Evolutionary conservation across 2,329 filamentous ascomycete species (phyloP).

Genomic region (Botrytis elliptica): DNA sequence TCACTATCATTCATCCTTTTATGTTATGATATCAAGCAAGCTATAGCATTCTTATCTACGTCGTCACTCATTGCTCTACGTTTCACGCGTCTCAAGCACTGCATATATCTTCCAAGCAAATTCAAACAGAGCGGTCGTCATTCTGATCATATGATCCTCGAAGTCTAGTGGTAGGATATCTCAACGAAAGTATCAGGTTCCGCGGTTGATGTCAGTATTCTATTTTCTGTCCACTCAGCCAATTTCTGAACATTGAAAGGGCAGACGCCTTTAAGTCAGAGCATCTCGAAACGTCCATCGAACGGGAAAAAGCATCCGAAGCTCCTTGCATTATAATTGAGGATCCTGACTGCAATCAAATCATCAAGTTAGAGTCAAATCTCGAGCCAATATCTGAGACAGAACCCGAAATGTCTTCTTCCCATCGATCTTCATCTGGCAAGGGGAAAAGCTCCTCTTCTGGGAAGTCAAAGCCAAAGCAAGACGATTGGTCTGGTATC

Average conservation of each 20-base stretch:
- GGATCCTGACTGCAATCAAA: conserved; percentile 31
- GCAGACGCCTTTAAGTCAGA: conserved; percentile 30
- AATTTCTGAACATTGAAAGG: conserved; percentile 29
- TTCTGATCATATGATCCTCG: not conserved
- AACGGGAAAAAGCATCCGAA: conserved; percentile 24
- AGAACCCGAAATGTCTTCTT: conserved; percentile 37
- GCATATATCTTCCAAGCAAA: not conserved
- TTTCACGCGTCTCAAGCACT: not conserved
- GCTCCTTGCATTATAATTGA: conserved; percentile 33
- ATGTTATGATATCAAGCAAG: not conserved
- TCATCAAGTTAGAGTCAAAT: conserved; percentile 21
- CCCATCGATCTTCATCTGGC: conserved; percentile 33
- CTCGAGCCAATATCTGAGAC: conserved; percentile 32
- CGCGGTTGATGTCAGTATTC: conserved; percentile 33
- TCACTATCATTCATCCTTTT: conserved; percentile 2
- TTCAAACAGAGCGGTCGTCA: not conserved
- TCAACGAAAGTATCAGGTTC: conserved; percentile 15
- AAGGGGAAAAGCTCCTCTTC: conserved; percentile 31
- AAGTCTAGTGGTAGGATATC: not conserved
- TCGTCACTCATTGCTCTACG: not conserved
- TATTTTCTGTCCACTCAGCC: not conserved
- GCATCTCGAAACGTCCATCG: conserved; percentile 20
- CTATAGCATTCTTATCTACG: not conserved
- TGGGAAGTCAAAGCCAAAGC: conserved; percentile 43
- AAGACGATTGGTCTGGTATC: conserved; percentile 67